Conservation (phyloP, 106 monocot genomes). For the Dendrobium catenatum region DNA sequence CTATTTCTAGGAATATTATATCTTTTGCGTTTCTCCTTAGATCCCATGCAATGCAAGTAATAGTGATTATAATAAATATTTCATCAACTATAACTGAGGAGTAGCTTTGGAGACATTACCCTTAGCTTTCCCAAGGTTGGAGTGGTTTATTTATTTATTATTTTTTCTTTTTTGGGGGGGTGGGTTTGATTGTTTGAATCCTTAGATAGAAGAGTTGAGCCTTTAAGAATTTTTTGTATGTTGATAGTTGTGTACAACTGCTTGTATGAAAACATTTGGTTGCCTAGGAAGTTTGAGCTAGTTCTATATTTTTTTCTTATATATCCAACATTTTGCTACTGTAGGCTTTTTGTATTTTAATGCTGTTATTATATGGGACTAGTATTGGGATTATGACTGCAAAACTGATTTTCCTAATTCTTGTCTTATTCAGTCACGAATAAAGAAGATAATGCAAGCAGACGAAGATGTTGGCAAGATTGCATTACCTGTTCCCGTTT, state of each 20-base stretch:
- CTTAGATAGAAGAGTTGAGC: too few relatives aligned
- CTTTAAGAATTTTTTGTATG: not conserved
- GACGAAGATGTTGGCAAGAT: conserved; percentile 94
- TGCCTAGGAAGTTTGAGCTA: not conserved
- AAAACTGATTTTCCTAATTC: not conserved
- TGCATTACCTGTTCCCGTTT: conserved; percentile 78
- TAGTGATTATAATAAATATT: too few relatives aligned
- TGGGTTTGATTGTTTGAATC: too few relatives aligned
- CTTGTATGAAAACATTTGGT: not conserved
- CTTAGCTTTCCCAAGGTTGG: too few relatives aligned
- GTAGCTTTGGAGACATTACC: too few relatives aligned
- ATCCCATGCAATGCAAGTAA: too few relatives aligned
- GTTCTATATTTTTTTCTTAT: not conserved
- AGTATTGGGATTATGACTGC: not conserved
- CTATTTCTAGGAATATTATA: too few relatives aligned
- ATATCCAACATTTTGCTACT: not conserved
- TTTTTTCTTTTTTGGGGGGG: too few relatives aligned
- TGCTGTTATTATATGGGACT: not conserved
- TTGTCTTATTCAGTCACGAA: conserved; percentile 46
- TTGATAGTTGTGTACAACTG: not conserved
- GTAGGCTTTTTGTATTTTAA: not conserved
- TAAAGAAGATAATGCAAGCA: conserved; percentile 94
- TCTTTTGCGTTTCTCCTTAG: too few relatives aligned
- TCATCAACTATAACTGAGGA: too few relatives aligned
- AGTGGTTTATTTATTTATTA: too few relatives aligned